Percentiles rank a stretch among this genome's conserved stretches.
phyloP scores from a whole-genome alignment of 202 grass and related monocot species.

The Carex sylvatica region DNA sequence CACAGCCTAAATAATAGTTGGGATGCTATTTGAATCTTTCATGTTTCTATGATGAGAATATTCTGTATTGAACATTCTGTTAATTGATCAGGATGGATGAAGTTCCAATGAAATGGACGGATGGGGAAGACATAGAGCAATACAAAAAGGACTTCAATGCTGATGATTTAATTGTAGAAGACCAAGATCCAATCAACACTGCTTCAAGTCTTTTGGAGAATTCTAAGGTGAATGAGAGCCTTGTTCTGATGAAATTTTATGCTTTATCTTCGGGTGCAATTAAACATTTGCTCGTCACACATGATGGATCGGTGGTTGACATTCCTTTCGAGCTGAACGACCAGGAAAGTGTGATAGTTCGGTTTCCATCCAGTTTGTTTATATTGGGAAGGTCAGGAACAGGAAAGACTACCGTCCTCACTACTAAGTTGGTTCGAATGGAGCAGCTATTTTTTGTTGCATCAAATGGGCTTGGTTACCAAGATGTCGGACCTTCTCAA shows the following conservation, averaged over 20 bases:
- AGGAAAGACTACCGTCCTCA: slow-evolving; percentile 78
- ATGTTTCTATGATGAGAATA: background rate
- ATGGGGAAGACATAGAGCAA: slow-evolving; percentile 33
- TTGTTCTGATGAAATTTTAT: slow-evolving; percentile 83
- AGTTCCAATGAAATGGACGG: slow-evolving; percentile 58
- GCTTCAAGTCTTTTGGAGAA: slow-evolving; percentile 40
- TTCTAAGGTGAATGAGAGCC: slow-evolving; percentile 78
- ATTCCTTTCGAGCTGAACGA: slow-evolving; percentile 79
- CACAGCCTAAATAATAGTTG: background rate
- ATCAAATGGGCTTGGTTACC: slow-evolving; percentile 32
- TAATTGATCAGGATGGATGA: slow-evolving; percentile 46
- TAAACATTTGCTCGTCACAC: slow-evolving; percentile 60
- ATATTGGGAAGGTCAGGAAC: slow-evolving; percentile 83
- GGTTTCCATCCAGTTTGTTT: slow-evolving; percentile 61
- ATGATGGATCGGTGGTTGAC: slow-evolving; percentile 63
- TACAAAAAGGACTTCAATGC: slow-evolving; percentile 37
- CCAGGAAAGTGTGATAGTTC: slow-evolving; percentile 63
- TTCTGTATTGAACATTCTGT: background rate
- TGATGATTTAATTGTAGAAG: background rate
- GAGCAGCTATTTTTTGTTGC: slow-evolving; percentile 60
- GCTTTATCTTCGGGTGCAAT: slow-evolving; percentile 62
- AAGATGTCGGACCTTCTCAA: slow-evolving; percentile 3
- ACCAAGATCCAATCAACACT: slow-evolving; percentile 31
- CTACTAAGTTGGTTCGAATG: slow-evolving; percentile 65
- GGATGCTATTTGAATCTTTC: background rate